Percentiles rank a stretch among this genome's conserved stretches.
These are phyloP conservation scores for Datura wrightii DNA, from an alignment of 257 asterid genomes.

Conservation along the genomic window DNA sequence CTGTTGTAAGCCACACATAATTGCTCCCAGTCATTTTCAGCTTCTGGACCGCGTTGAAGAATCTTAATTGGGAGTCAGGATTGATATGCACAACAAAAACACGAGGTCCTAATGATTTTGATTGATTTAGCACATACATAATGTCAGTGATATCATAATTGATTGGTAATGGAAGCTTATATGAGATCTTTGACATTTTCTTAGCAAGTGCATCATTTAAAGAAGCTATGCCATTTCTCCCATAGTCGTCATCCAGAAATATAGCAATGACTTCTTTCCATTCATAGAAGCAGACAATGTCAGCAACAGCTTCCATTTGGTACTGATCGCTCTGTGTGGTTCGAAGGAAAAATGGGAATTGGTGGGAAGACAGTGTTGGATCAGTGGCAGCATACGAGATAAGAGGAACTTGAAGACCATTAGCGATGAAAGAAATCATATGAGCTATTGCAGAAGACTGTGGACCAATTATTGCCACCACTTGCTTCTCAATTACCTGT, in stretches of 20 bases:
- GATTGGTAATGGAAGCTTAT: slow-evolving; percentile 62
- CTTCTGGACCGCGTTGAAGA: slow-evolving; percentile 57
- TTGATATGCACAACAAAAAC: slow-evolving; percentile 70
- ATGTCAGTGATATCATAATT: slow-evolving; percentile 46
- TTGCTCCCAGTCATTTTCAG: slow-evolving; percentile 78
- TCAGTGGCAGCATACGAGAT: slow-evolving; percentile 87
- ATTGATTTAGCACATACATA: slow-evolving; percentile 65
- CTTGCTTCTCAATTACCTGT: slow-evolving; percentile 60
- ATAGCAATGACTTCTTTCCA: slow-evolving; percentile 81
- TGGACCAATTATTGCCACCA: slow-evolving; percentile 79
- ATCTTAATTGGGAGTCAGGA: slow-evolving; percentile 49
- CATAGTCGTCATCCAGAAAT: slow-evolving; percentile 76
- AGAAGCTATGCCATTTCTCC: slow-evolving; percentile 76
- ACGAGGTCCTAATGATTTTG: slow-evolving; percentile 66
- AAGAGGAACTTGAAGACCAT: slow-evolving; percentile 78
- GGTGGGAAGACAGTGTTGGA: slow-evolving; percentile 79
- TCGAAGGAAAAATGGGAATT: slow-evolving; percentile 78
- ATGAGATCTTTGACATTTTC: slow-evolving; percentile 58
- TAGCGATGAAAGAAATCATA: slow-evolving; percentile 64
- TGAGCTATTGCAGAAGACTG: slow-evolving; percentile 88
- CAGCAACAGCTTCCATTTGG: slow-evolving; percentile 82
- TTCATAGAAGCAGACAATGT: slow-evolving; percentile 62
- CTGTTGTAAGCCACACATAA: slow-evolving; percentile 82
- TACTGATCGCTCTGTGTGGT: slow-evolving; percentile 76
- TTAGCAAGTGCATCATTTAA: slow-evolving; percentile 70